These are phyloP conservation scores for Geotrichum histeridarum DNA, from an alignment of 1,139 yeast species.

Conservation along the genomic window DNA sequence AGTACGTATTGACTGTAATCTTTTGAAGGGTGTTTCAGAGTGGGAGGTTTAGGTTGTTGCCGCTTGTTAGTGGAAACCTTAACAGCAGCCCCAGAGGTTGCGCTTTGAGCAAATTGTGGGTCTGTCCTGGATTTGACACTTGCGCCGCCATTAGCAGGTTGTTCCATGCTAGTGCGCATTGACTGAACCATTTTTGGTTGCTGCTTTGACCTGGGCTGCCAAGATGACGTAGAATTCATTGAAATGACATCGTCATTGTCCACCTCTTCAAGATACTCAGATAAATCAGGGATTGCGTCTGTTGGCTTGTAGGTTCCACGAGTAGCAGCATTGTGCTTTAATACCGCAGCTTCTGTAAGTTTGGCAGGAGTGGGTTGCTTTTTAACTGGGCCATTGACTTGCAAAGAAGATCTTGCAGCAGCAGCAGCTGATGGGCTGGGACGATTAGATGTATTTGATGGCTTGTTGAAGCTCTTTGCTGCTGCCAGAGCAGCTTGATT, in stretches of 20 bases:
- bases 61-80: not conserved
- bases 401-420: not conserved
- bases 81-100: not conserved
- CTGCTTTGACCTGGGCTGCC: conserved; percentile 27
- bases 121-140: not conserved
- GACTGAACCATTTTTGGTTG: conserved; percentile 2
- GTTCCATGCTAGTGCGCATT: not conserved
- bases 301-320: not conserved
- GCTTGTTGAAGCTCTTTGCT: not conserved
- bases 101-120: not conserved
- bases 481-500: not conserved
- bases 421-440: not conserved
- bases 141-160: not conserved
- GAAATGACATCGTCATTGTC: conserved; percentile 30
- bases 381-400: not conserved
- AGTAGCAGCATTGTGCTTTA: not conserved
- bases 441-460: not conserved
- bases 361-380: not conserved
- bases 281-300: not conserved
- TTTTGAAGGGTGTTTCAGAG: not conserved
- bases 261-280: conserved; percentile 3
- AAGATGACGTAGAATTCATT: conserved; percentile 32
- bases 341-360: not conserved
- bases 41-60: not conserved
- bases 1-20: conserved; percentile 12